Evolutionary conservation across 352 stramenopile genomes (phyloP), one percentile per base, ranked within the genome.

Genomic region (Phytophthora megakarya): DNA sequence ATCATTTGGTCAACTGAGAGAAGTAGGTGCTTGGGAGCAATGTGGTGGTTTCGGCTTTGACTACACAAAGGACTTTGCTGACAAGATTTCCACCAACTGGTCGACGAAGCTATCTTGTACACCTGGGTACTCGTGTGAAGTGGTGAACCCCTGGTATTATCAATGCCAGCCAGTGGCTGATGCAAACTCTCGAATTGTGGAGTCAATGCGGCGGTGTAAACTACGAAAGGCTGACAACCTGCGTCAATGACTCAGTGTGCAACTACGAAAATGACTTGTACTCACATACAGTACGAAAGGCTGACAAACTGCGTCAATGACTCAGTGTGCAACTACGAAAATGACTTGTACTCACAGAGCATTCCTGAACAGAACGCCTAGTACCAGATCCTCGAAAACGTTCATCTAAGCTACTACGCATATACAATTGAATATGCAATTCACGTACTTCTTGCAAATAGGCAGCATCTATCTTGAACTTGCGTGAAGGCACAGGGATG

Each of bases 261-360:
- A 65, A 61, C 23, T 65, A 30, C 44, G 26, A 47, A 13, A 76
- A 80, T 39, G 47, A 73, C 7, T 84, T 70, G 76, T 84, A 82
- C 62, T 78, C 71, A 22, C 76, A 84, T n/a, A n/a, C n/a, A n/a
- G n/a, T n/a, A n/a, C n/a, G n/a, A n/a, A n/a, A n/a, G n/a, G n/a
- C n/a, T n/a, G 25, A 66, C 65, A 16, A 56, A 69, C 6, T 73
- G 65, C 21, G 23, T 26, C 12, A 8, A 18, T 0, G 73, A 70
- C 6, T 55, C 67, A 8, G 56, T 57, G 22, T 84, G 75, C 64
- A 65, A 61, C 23, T 65, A 30, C 44, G 26, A 47, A 13, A 76
- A 80, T 39, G 47, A 73, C 7, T 84, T 70, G 76, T 84, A 82
- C 62, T 78, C 71, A 22, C 76, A 84, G 54, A 82, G 76, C 55